Percentiles rank a stretch among this genome's conserved stretches.
These are phyloP conservation scores for Fusarium vanettenii DNA, from an alignment of 2,329 filamentous ascomycete species.

Conservation along the genomic window DNA sequence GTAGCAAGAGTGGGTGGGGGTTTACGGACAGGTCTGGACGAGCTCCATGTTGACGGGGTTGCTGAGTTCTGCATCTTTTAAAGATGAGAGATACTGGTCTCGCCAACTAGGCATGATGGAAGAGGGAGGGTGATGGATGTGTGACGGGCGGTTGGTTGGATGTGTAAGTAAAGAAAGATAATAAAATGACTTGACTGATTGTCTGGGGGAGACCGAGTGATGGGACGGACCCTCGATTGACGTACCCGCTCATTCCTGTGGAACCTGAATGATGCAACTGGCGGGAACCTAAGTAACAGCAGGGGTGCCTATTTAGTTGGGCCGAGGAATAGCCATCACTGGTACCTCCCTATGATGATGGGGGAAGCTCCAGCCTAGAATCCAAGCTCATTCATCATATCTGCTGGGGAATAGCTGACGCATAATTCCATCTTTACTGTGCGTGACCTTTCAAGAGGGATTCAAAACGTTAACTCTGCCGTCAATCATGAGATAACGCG, in stretches of 20 bases:
- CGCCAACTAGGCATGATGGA: constrained; percentile 75
- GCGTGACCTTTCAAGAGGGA: not conserved
- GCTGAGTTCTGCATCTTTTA: constrained; percentile 79
- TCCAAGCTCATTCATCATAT: constrained; percentile 3
- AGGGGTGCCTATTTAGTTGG: constrained; percentile 29
- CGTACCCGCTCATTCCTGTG: constrained; percentile 36
- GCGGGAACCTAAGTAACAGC: constrained; percentile 10
- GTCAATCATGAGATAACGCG: constrained; percentile 47
- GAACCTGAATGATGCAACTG: constrained; percentile 42
- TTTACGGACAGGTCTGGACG: constrained; percentile 79
- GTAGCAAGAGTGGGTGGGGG: constrained; percentile 14
- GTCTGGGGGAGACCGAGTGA: not conserved
- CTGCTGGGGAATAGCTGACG: constrained; percentile 15
- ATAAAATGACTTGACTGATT: not conserved
- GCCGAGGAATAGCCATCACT: constrained; percentile 48
- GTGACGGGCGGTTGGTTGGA: not conserved
- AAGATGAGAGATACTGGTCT: constrained; percentile 81
- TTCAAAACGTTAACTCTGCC: not conserved
- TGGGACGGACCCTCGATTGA: not conserved
- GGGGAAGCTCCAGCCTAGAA: not conserved
- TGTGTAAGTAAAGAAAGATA: not conserved
- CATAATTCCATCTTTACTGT: constrained; percentile 4
- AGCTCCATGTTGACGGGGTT: constrained; percentile 71
- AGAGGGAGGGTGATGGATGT: not conserved
- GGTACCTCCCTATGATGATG: constrained; percentile 27